These are phyloP conservation scores for Trametes villosa DNA, from an alignment of 768 basidiomycete species.

Conservation along the genomic window DNA sequence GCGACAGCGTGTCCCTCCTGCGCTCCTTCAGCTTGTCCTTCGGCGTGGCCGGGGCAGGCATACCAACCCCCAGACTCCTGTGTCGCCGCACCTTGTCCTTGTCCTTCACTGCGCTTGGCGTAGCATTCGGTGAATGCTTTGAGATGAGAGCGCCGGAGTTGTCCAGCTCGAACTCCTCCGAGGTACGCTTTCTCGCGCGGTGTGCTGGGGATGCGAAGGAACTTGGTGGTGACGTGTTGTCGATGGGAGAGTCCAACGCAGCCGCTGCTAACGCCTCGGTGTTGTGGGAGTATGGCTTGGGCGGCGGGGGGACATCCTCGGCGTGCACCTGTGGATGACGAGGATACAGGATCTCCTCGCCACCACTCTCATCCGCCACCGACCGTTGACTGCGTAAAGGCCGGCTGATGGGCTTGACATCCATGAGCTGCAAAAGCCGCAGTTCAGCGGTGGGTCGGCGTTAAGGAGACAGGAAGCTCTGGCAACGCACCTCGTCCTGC, in stretches of 20 bases:
- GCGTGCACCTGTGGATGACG: constrained; percentile 51
- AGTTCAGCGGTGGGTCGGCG: not conserved
- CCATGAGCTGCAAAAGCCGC: constrained; percentile 39
- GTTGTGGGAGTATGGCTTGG: not conserved
- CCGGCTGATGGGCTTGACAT: constrained; percentile 49
- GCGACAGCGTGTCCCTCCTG: constrained; percentile 37
- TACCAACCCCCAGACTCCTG: constrained; percentile 66
- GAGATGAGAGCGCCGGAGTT: constrained; percentile 63
- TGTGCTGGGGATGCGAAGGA: constrained; percentile 59
- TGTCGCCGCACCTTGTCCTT: constrained; percentile 65
- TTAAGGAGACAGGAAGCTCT: constrained; percentile 12
- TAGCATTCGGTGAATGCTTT: constrained; percentile 43
- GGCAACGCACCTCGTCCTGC: constrained; percentile 64
- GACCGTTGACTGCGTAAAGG: constrained; percentile 65
- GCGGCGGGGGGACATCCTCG: constrained; percentile 22
- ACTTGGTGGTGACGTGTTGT: constrained; percentile 58
- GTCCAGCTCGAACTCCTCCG: constrained; percentile 84
- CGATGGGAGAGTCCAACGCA: not conserved
- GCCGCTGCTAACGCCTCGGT: not conserved
- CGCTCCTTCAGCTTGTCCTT: constrained; percentile 53
- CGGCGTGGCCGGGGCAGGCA: constrained; percentile 40
- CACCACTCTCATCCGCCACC: constrained; percentile 82
- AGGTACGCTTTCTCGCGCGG: constrained; percentile 73
- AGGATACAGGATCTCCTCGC: constrained; percentile 89
- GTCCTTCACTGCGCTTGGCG: constrained; percentile 40